Conservation (phyloP, 306 rosid species). For the Psophocarpus tetragonolobus region DNA sequence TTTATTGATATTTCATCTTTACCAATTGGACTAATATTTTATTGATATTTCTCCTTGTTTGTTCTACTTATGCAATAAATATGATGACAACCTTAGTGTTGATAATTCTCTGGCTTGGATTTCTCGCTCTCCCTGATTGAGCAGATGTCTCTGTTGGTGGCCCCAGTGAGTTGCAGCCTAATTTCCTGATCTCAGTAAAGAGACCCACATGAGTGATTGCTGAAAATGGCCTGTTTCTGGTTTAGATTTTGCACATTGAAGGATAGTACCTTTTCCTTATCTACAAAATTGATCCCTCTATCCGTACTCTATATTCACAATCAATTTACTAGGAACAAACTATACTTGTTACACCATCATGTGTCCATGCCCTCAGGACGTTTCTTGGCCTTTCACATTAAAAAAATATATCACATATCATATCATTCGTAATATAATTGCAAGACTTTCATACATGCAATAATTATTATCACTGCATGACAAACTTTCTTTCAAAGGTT, state of each 20-base stretch:
- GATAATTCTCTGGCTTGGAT: conserved; percentile 53
- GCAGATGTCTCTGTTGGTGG: conserved; percentile 64
- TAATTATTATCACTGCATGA: conserved; percentile 3
- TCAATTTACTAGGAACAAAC: conserved; percentile 24
- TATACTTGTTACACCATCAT: conserved; percentile 12
- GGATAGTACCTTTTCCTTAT: conserved; percentile 39
- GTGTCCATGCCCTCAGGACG: neutral
- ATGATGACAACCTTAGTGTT: conserved; percentile 47
- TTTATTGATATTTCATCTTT: too few relatives aligned
- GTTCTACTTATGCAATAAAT: neutral
- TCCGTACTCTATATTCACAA: conserved; percentile 12
- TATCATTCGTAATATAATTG: neutral
- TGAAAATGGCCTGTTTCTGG: conserved; percentile 51
- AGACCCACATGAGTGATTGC: conserved; percentile 70
- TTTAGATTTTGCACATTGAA: conserved; percentile 39
- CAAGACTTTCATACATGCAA: neutral
- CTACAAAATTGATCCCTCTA: conserved; percentile 19
- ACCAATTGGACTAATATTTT: neutral
- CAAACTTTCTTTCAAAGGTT: conserved; percentile 19
- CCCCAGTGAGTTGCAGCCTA: conserved; percentile 59
- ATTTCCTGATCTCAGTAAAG: conserved; percentile 63
- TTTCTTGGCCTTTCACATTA: neutral
- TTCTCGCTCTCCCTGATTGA: conserved; percentile 54
- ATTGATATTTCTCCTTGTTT: neutral
- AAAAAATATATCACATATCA: neutral